These are phyloP conservation scores for Kingdonia uniflora DNA, from an alignment of 164 flowering plant genomes.

Conservation along the genomic window DNA sequence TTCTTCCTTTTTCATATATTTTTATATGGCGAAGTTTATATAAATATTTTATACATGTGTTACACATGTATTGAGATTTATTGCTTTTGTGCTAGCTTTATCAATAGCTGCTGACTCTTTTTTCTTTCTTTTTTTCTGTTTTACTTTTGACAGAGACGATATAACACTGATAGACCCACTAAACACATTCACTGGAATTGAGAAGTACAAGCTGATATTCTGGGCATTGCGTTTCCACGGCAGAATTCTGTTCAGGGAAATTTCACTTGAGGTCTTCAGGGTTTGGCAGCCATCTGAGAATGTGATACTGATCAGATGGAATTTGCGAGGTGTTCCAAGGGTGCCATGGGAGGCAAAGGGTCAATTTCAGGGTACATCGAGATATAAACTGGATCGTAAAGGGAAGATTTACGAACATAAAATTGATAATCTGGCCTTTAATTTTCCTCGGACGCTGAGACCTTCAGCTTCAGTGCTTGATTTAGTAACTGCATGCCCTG, in stretches of 20 bases:
- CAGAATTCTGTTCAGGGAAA: slow-evolving; percentile 56
- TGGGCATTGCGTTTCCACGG: slow-evolving; percentile 90
- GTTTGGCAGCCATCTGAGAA: slow-evolving; percentile 90
- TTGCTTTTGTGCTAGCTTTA: not conserved
- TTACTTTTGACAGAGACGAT: slow-evolving; percentile 54
- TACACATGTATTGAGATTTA: too few species aligned
- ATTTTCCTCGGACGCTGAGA: slow-evolving; percentile 54
- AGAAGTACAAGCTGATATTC: slow-evolving; percentile 75
- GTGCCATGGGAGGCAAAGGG: slow-evolving; percentile 93
- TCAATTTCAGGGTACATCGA: slow-evolving; percentile 81
- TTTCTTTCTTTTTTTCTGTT: not conserved
- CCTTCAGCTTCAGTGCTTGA: slow-evolving; percentile 76
- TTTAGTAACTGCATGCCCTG: slow-evolving; percentile 70
- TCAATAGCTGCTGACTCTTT: not conserved
- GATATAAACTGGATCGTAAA: slow-evolving; percentile 69
- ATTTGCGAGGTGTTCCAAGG: slow-evolving; percentile 71
- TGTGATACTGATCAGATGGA: slow-evolving; percentile 76
- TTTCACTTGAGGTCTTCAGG: slow-evolving; percentile 55
- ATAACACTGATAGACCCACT: slow-evolving; percentile 72
- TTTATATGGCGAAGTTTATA: too few species aligned
- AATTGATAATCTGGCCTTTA: slow-evolving; percentile 78
- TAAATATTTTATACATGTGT: too few species aligned
- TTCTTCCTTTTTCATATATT: too few species aligned
- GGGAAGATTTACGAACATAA: slow-evolving; percentile 89
- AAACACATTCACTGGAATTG: slow-evolving; percentile 80